phyloP scores from a whole-genome alignment of 352 stramenopile genomes.

The Albugo candida region DNA sequence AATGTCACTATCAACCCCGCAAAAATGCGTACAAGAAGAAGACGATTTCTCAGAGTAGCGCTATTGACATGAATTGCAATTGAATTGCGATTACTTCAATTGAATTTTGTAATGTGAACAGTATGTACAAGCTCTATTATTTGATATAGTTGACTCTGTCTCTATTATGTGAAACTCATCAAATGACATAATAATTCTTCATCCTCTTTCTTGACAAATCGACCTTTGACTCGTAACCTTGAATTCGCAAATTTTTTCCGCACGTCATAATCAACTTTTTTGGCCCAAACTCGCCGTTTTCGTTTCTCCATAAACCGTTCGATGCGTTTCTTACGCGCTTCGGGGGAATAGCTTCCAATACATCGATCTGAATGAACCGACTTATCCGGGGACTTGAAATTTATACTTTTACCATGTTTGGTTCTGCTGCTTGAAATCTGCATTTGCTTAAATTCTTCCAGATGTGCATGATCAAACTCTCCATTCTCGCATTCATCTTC shows the following conservation, averaged over 20 bases:
- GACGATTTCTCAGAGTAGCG: no score
- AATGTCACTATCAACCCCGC: no score
- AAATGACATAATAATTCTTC: constrained; percentile 77
- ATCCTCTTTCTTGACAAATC: constrained; percentile 99
- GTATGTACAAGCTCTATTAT: no score
- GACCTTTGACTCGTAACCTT: constrained; percentile 91
- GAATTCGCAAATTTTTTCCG: constrained; percentile 98
- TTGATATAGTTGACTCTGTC: neutral
- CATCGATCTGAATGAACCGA: constrained; percentile 24
- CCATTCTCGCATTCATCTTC: constrained; percentile 51
- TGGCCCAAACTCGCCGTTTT: constrained; percentile 86
- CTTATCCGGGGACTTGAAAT: constrained; percentile 2
- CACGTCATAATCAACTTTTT: constrained; percentile 98
- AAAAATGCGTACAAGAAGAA: no score
- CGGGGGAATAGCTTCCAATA: constrained; percentile 79
- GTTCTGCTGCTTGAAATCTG: constrained; percentile 56
- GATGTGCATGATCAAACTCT: constrained; percentile 39
- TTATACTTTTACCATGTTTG: constrained; percentile 11
- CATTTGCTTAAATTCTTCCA: constrained; percentile 68
- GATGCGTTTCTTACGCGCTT: constrained; percentile 68
- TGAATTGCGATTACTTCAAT: no score
- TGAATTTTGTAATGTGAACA: no score
- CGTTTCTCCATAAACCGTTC: constrained; percentile 85
- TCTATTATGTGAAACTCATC: constrained; percentile 53
- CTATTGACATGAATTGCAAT: no score